Evolutionary conservation across 805 yeast genomes (phyloP), one percentile per base, ranked within the genome.

Genomic region (Grigorovia jiainica): DNA sequence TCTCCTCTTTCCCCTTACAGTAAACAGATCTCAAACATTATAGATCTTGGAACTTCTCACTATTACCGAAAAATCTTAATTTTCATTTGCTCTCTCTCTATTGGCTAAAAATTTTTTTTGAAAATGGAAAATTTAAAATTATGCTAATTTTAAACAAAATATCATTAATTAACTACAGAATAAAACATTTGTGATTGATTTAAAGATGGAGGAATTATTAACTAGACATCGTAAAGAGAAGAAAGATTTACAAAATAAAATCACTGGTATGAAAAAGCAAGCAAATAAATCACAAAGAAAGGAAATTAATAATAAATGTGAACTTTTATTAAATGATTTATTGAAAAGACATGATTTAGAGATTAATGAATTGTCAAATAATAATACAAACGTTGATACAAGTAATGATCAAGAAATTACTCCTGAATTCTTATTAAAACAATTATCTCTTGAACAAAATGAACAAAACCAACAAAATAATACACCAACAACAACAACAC

Each of bases 261-360:
- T 78, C 24, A 86, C 95, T 2, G 81, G 83, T 2, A 62, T 87
- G 71, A 85, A 82, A 64, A 85, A 85, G 53, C 90, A 81, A 60
- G 89, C 90, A 2, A 77, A 86, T 15, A 84, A 86, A 55, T 80
- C 87, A 38, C 83, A 79, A 39, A 74, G 82, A 51, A 83, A 82
- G 58, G 77, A 76, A 46, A 79, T 86, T 8, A 60, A 70, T 48
- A 67, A 68, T 41, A 75, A 75, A 52, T 79, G 89, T 50, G 67
- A 67, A 32, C 75, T 70, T 35, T 50, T 86, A 65, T 86, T 83
- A 52, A 62, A 62, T 2, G 74, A 70, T 9, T 56, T 86, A 52
- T 73, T 73, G 43, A 52, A 43, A 18, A 71, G 64, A 41, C 95
- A 87, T 35, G 64, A 64, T 27, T 34, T 52, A 8, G 95, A 87